Percentiles rank a stretch among this genome's conserved stretches.
Evolutionary conservation across 2,329 filamentous ascomycete genomes (phyloP).

Genomic region (Chaetothyriales sp.): DNA sequence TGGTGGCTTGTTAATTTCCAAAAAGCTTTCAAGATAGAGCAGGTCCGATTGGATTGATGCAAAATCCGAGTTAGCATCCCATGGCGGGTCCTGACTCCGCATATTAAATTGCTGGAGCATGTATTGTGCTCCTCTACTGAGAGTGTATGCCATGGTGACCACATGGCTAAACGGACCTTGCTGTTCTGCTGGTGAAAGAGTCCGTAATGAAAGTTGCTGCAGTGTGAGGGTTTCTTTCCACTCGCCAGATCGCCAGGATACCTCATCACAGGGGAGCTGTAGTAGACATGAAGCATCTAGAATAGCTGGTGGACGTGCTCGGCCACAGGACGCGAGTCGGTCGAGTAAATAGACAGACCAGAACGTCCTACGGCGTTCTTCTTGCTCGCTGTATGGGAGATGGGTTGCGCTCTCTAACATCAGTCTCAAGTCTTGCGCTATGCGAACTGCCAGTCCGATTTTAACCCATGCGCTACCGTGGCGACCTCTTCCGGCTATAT

Average conservation of each 20-base stretch:
- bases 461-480: slow-evolving; percentile 25
- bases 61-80: slow-evolving; percentile 5
- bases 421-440: slow-evolving; percentile 36
- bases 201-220: slow-evolving; percentile 1
- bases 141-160: slow-evolving; percentile 5
- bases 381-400: slow-evolving; percentile 16
- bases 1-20: slow-evolving; percentile 1
- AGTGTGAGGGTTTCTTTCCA: slow-evolving; percentile 1
- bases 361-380: slow-evolving; percentile 19
- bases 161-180: slow-evolving; percentile 4
- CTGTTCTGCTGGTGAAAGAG: slow-evolving; percentile 2
- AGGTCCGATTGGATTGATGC: slow-evolving; percentile 6
- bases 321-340: slow-evolving; percentile 20
- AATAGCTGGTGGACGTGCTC: slow-evolving; percentile 8
- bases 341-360: slow-evolving; percentile 23
- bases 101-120: slow-evolving; percentile 5
- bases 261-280: slow-evolving; percentile 11
- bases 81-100: neutral
- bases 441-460: slow-evolving; percentile 38
- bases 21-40: slow-evolving; percentile 3
- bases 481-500: slow-evolving; percentile 18
- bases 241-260: slow-evolving; percentile 2
- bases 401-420: slow-evolving; percentile 15
- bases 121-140: slow-evolving; percentile 7
- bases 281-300: slow-evolving; percentile 11